Base-by-base conservation (phyloP, 192 early-diverging fungal genomes). In the Tieghemiomyces parasiticus region DNA sequence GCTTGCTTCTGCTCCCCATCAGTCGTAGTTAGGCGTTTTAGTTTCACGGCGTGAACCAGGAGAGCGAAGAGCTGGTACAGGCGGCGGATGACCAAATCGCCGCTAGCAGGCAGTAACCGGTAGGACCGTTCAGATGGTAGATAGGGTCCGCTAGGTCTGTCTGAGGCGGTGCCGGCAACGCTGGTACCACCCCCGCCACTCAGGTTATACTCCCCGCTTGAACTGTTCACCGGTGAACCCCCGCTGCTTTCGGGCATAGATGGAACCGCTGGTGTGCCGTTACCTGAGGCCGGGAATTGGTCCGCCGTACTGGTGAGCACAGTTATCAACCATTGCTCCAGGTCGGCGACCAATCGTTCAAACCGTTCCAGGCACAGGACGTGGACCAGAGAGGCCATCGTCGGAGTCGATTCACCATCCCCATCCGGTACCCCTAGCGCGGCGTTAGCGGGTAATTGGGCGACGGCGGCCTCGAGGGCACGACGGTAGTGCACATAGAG, bases 51-150 rank as follows among this genome's bases (percentile, higher is more conserved):
- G 35, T 58, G 55, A 30, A 58, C 55, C 19, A 58, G 24, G 19
- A 34, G 24, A 34, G 22, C n/a, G 35, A 34, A 35, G 32, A 58
- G 55, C 13, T 4, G 30, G 55, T 58, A 58, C 8, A 58, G 55
- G 32, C 33, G 8, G 14, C 34, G 35, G 12, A 58, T 14, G 13
- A 12, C 29, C 12, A 30, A 16, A 30, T 30, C 52, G 6, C 19
- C 28, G 20, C 6, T 31, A 34, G 55, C 28, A 20, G 9, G 29
- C 29, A 35, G 33, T 0, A 24, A 13, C 20, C 35, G 33, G 34
- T 58, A 30, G 33, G 28, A 58, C n/a, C 33, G 55, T 22, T 54
- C 52, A 20, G 28, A 54, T 25, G 52, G 52, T n/a, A 54, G 20
- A 26, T 3, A 24, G 19, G 3, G 22, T 34, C 9, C 33, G 33